phyloP scores from a whole-genome alignment of 2,329 filamentous ascomycete genomes.

The Alternaria incomplexa region DNA sequence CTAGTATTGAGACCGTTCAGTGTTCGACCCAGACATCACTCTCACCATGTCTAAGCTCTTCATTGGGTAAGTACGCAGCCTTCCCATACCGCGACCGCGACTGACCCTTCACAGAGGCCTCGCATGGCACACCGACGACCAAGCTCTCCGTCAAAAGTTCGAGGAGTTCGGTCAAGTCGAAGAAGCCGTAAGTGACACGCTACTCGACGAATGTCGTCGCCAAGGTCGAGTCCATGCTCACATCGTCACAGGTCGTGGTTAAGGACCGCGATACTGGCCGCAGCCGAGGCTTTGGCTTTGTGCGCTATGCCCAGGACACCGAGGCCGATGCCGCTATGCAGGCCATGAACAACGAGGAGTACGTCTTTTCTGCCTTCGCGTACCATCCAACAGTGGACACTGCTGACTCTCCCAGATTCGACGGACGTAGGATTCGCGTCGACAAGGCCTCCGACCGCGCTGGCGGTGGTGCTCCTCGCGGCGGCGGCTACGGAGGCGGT shows the following conservation, averaged over 20 bases:
- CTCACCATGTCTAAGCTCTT: slow-evolving; percentile 87
- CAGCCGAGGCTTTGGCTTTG: slow-evolving; percentile 97
- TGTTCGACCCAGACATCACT: slow-evolving; percentile 35
- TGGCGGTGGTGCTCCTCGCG: slow-evolving; percentile 55
- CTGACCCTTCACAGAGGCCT: slow-evolving; percentile 72
- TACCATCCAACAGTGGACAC: neutral
- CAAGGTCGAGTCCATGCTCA: slow-evolving; percentile 20
- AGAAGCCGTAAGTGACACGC: slow-evolving; percentile 80
- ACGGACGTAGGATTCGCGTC: slow-evolving; percentile 91
- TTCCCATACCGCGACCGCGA: neutral
- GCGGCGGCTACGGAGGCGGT: slow-evolving; percentile 41
- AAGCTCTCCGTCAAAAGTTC: slow-evolving; percentile 86
- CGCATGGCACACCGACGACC: slow-evolving; percentile 96
- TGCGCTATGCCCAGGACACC: slow-evolving; percentile 79
- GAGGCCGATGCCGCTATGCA: slow-evolving; percentile 79
- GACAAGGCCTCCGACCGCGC: slow-evolving; percentile 89
- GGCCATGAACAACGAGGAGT: slow-evolving; percentile 90
- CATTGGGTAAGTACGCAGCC: slow-evolving; percentile 72
- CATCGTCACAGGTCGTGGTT: slow-evolving; percentile 77
- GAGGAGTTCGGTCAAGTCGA: slow-evolving; percentile 89
- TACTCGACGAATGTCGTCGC: neutral
- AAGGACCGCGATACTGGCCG: slow-evolving; percentile 97
- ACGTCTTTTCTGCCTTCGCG: neutral
- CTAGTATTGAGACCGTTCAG: slow-evolving; percentile 50
- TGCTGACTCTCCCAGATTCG: slow-evolving; percentile 68